Percentiles rank a stretch among this genome's conserved stretches.
These are phyloP conservation scores for Sequoiadendron giganteum DNA, from an alignment of 75 land plant species.

Conservation along the genomic window DNA sequence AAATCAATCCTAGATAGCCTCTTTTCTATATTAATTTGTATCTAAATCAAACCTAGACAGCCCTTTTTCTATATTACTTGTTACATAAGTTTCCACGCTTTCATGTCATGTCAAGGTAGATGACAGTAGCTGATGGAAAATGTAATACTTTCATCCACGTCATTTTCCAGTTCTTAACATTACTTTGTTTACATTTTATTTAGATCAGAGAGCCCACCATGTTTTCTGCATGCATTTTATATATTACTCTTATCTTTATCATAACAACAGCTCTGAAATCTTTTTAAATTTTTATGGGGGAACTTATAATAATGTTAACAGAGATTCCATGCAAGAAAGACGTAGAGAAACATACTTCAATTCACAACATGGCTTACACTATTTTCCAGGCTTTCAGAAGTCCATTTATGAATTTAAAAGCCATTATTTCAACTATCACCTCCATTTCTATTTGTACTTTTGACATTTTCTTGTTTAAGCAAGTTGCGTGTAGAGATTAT, in stretches of 20 bases:
- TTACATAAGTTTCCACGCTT: neutral
- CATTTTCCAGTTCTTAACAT: neutral
- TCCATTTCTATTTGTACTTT: neutral
- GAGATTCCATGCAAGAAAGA: neutral
- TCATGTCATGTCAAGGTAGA: neutral
- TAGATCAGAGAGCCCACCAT: conserved; percentile 4
- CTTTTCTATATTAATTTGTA: neutral
- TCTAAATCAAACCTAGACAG: neutral
- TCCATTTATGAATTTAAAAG: neutral
- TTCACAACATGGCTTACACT: neutral
- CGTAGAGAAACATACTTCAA: neutral
- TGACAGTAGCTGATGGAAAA: neutral
- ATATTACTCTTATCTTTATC: neutral
- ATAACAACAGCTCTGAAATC: neutral
- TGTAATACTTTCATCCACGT: neutral
- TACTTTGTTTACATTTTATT: neutral
- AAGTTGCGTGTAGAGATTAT: neutral
- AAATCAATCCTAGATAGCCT: neutral
- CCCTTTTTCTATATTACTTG: neutral
- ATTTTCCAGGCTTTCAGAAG: neutral
- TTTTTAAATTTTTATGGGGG: too few species aligned
- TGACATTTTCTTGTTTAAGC: neutral
- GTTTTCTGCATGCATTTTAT: neutral
- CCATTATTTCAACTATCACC: neutral
- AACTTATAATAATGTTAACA: neutral